Evolutionary conservation across 805 yeast genomes (phyloP), one percentile per base, ranked within the genome.

Genomic region (Kuraishia floccosa): DNA sequence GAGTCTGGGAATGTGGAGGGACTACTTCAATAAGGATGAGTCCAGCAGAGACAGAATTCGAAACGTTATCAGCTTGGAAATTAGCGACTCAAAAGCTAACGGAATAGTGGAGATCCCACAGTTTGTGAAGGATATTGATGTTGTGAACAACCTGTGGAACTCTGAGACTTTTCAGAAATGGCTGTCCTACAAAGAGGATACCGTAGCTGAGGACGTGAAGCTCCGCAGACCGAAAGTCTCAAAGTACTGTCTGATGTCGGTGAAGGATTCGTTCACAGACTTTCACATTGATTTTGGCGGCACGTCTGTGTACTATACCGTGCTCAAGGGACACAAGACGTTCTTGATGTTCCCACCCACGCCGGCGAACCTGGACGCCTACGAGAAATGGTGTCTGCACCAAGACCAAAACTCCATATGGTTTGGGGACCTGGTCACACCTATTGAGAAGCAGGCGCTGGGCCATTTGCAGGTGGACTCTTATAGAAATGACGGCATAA

Each of bases 221-320:
- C 17, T 31, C 9, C 14, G 20, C 6, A 52, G 72, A 32, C 81
- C 85, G 1, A 65, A 72, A 38, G 81, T 79, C 2, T 72, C 85
- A 14, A 72, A 76, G 33, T 86, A 86, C 49, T 77, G 93, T 38
- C 59, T 86, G 25, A 86, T 86, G 94, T 80, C 93, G 1, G 94
- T 83, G 3, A 58, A 64, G 17, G 72, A 77, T 36, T 74, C 91
- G 2, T 86, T 70, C 48, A 86, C 96, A 0, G 96, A 86, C 49
- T 86, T 85, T 54, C 96, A 86, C 51, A 62, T 86, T 26, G 96
- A 86, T 50, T 86, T 86, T 50, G 91, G 93, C 2, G 96, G 95
- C 0, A 82, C 95, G 0, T 80, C 91, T 1, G 96, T 86, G 4
- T 86, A 83, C 49, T 86, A 86, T 52, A 83, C 89, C 2, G 74